phyloP scores from a whole-genome alignment of 108 stramenopile genomes.

The Skeletonema marinoi region DNA sequence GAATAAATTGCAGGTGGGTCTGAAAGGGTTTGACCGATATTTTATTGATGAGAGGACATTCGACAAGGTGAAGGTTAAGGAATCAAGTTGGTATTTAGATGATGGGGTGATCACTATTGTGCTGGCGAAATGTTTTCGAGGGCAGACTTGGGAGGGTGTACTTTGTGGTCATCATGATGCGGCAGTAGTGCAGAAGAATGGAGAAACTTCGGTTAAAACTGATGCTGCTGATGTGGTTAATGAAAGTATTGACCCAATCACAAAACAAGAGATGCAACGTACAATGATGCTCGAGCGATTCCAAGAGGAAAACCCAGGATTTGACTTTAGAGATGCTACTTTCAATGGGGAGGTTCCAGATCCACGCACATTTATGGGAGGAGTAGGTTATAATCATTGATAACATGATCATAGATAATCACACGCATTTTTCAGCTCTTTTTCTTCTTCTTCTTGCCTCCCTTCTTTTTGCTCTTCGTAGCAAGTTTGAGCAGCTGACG shows the following conservation, averaged over 20 bases:
- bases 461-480: not conserved
- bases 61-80: conserved; percentile 78
- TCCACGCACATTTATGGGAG: conserved; percentile 96
- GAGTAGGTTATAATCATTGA: conserved; percentile 69
- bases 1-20: conserved; percentile 59
- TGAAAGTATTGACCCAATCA: conserved; percentile 60
- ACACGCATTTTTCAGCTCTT: not conserved
- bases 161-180: conserved; percentile 35
- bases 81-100: conserved; percentile 71
- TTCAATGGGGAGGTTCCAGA: conserved; percentile 97
- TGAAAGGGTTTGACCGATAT: conserved; percentile 63
- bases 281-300: conserved; percentile 94
- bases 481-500: conserved; percentile 8
- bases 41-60: conserved; percentile 89
- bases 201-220: not conserved
- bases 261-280: conserved; percentile 84
- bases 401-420: no score
- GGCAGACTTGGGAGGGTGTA: conserved; percentile 68
- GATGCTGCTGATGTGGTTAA: not conserved
- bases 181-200: not conserved
- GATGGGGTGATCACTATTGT: conserved; percentile 75
- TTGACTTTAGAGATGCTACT: conserved; percentile 96
- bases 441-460: conserved; percentile 17
- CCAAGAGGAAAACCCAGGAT: conserved; percentile 94
- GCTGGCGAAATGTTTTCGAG: conserved; percentile 66